Percentiles rank a stretch among this genome's conserved stretches.
Conservation (phyloP, 441 rosid genomes). For the Syzygium syzygioides region DNA sequence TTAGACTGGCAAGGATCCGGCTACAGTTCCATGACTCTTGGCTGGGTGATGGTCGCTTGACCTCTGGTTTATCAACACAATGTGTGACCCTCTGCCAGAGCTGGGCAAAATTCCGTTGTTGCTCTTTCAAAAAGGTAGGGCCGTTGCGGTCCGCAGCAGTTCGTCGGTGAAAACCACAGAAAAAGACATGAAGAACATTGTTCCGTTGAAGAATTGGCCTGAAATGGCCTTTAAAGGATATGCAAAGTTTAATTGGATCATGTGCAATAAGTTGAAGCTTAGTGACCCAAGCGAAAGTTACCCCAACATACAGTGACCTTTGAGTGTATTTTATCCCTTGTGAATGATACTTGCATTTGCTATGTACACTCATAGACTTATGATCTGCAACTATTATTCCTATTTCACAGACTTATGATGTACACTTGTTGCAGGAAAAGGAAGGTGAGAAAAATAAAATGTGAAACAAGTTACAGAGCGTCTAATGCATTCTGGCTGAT, state of each 20-base stretch:
- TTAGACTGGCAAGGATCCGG: not conserved
- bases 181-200: not conserved
- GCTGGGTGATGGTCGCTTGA: not conserved
- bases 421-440: conserved; percentile 30
- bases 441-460: conserved; percentile 29
- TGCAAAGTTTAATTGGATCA: not conserved
- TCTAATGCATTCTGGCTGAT: conserved; percentile 8
- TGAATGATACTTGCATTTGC: not conserved
- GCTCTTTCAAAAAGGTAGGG: not conserved
- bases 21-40: not conserved
- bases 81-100: not conserved
- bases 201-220: not conserved
- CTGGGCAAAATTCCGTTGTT: not conserved
- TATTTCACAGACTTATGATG: not conserved
- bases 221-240: not conserved
- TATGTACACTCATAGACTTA: not conserved
- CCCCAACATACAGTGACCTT: not conserved
- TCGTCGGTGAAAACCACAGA: not conserved
- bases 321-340: not conserved
- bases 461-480: conserved; percentile 33
- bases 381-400: not conserved
- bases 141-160: not conserved
- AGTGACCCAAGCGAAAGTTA: not conserved
- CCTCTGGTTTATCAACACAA: not conserved
- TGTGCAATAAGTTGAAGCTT: not conserved